A percentile compares a stretch with the other conserved stretches of the same genome.
Evolutionary conservation across 257 asterid genomes (phyloP).

Genomic region (Fraxinus quadrangulata): DNA sequence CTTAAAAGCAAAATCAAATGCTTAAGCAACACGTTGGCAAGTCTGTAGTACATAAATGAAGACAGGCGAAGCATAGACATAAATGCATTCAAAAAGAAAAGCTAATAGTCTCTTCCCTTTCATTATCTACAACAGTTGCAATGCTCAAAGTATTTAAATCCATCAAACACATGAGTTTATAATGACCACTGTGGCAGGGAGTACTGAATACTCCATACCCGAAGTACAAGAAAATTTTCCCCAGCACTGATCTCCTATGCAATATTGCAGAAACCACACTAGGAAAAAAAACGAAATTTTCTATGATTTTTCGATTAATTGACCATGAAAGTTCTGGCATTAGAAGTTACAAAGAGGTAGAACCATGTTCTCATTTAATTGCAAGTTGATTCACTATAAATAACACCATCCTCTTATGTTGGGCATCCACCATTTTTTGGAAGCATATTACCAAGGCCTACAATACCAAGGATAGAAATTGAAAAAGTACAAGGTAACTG

Average conservation of each 20-base stretch:
- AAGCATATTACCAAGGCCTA: neutral
- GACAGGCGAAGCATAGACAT: neutral
- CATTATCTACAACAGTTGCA: too few relatives aligned
- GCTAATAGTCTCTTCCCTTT: too few relatives aligned
- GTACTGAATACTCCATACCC: too few relatives aligned
- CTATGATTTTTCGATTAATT: neutral
- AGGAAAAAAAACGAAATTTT: neutral
- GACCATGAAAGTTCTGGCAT: neutral
- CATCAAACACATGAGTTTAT: neutral
- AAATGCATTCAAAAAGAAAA: too few relatives aligned
- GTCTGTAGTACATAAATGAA: neutral
- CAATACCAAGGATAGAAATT: neutral
- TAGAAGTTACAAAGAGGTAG: neutral
- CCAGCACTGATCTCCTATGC: neutral
- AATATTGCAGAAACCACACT: neutral
- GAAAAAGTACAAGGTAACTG: neutral
- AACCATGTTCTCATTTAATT: neutral
- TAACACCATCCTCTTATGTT: neutral
- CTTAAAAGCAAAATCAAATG: neutral
- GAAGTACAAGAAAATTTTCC: too few relatives aligned
- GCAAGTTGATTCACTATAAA: neutral
- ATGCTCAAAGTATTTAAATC: too few relatives aligned
- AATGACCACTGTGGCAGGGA: neutral
- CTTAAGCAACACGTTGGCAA: neutral
- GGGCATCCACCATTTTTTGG: neutral